Evolutionary conservation across 768 basidiomycete species (phyloP).

Genomic region (Pholiota conissans): DNA sequence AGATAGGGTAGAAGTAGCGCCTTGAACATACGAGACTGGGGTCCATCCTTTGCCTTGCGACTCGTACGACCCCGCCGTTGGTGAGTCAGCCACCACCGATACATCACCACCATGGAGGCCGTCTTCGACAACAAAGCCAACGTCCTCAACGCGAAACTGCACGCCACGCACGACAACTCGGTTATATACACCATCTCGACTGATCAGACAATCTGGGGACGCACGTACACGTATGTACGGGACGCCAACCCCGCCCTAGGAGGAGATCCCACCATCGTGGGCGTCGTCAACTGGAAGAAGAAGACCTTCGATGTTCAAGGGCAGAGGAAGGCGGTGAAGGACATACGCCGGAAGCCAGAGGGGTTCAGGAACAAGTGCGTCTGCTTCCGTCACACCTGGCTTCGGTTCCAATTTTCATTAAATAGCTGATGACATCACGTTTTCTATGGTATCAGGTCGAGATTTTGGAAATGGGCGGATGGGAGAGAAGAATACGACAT

Average conservation of each 20-base stretch:
- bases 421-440: background rate
- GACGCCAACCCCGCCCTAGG: conserved; percentile 46
- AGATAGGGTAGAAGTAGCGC: background rate
- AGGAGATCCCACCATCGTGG: conserved; percentile 35
- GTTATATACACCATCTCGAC: conserved; percentile 45
- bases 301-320: conserved; percentile 47
- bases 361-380: conserved; percentile 37
- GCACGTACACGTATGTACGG: conserved; percentile 43
- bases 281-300: conserved; percentile 51
- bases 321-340: conserved; percentile 36
- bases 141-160: conserved; percentile 44
- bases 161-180: conserved; percentile 42
- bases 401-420: background rate
- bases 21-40: no score
- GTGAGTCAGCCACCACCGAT: no score
- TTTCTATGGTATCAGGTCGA: conserved; percentile 25
- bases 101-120: conserved; percentile 42
- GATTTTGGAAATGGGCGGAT: conserved; percentile 45
- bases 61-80: no score
- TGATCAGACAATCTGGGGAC: conserved; percentile 40
- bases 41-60: no score
- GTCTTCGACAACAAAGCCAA: conserved; percentile 51
- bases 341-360: conserved; percentile 40
- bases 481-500: conserved; percentile 47
- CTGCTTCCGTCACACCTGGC: background rate